Conservation (phyloP, 257 asterid species). For the Penstemon barbatus region DNA sequence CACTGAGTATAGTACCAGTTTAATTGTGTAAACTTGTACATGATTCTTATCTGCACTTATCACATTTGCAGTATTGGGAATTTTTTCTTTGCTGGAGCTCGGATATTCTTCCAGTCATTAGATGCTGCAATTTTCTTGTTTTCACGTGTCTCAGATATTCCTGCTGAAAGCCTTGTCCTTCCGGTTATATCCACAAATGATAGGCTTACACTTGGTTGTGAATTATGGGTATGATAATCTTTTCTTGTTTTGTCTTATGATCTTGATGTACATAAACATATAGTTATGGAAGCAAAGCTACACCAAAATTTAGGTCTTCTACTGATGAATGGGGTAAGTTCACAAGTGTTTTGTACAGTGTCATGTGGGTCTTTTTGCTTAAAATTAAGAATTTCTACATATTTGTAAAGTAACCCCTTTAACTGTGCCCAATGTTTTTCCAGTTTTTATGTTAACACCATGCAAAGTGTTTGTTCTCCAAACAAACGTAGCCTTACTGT, state of each 20-base stretch:
- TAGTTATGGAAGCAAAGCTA: not conserved
- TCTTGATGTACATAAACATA: not conserved
- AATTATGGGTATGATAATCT: conserved; percentile 63
- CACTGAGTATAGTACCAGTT: conserved; percentile 3
- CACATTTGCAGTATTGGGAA: conserved; percentile 81
- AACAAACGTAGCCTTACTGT: conserved; percentile 5
- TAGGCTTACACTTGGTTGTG: conserved; percentile 94
- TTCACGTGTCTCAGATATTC: conserved; percentile 90
- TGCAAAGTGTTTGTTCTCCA: not conserved
- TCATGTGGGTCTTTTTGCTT: too few species aligned
- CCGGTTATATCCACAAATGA: conserved; percentile 94
- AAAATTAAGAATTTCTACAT: too few species aligned
- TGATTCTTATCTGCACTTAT: conserved; percentile 25
- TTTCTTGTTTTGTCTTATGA: conserved; percentile 17
- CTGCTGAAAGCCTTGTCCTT: conserved; percentile 80
- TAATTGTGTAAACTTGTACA: not conserved
- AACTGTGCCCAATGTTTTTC: not conserved
- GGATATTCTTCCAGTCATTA: conserved; percentile 87
- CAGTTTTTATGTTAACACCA: not conserved
- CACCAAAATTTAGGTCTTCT: not conserved
- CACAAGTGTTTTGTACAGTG: too few species aligned
- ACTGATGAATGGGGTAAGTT: too few species aligned
- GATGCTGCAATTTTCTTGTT: conserved; percentile 94
- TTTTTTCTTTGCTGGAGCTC: conserved; percentile 94
- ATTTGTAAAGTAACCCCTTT: not conserved